These are phyloP conservation scores for Hemerocallis citrina DNA, from an alignment of 106 monocot genomes.

Conservation along the genomic window DNA sequence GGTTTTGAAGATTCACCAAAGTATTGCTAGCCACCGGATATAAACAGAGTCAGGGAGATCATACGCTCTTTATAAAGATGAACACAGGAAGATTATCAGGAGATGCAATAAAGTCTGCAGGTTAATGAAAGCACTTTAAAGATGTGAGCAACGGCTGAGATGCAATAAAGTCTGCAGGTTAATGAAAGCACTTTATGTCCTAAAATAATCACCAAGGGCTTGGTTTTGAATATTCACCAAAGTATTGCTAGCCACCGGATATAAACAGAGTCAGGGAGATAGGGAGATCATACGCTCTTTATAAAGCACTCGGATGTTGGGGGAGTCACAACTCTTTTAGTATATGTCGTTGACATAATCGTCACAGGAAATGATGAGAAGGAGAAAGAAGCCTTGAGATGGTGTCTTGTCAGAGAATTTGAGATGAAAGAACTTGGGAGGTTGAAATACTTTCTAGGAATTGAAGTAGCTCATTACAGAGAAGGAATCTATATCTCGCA, in stretches of 20 bases:
- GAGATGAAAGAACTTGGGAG: not conserved
- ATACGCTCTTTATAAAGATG: too few relatives aligned
- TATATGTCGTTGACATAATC: not conserved
- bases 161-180: not conserved
- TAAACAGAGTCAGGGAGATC: too few relatives aligned
- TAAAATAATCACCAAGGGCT: too few relatives aligned
- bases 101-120: too few relatives aligned
- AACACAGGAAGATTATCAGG: too few relatives aligned
- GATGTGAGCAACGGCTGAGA: not conserved
- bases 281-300: too few relatives aligned
- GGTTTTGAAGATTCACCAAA: conserved; percentile 4
- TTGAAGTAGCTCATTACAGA: not conserved
- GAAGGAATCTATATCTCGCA: not conserved
- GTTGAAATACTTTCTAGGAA: not conserved
- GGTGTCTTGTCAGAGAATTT: not conserved
- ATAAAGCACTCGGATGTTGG: not conserved
- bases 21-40: not conserved
- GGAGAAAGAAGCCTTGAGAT: not conserved
- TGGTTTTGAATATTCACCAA: conserved; percentile 2
- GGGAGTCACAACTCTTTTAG: not conserved
- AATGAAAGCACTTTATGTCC: not conserved
- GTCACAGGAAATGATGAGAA: not conserved
- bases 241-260: not conserved
- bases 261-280: not conserved
- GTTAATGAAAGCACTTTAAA: too few relatives aligned